phyloP scores from a whole-genome alignment of 2,329 filamentous ascomycete species.

The Colletotrichum lindemuthianum region DNA sequence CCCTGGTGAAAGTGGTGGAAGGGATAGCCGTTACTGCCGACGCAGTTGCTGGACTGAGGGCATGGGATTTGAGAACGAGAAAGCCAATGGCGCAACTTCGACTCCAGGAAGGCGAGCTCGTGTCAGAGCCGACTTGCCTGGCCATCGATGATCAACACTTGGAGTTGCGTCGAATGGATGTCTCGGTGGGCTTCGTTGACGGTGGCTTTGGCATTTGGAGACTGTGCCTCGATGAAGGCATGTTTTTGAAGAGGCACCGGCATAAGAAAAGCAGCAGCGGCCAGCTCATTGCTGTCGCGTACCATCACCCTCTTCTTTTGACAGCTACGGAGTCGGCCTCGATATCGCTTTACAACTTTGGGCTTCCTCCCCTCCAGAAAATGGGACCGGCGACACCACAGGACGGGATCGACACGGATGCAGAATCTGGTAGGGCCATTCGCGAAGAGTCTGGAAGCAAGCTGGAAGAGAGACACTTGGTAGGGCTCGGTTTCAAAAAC shows the following conservation, averaged over 20 bases:
- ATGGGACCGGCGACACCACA: neutral
- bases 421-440: conserved; percentile 17
- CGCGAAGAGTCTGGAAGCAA: conserved; percentile 22
- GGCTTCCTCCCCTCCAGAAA: conserved; percentile 34
- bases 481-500: neutral
- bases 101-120: conserved; percentile 43
- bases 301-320: conserved; percentile 78
- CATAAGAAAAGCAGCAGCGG: conserved; percentile 72
- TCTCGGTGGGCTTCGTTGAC: conserved; percentile 76
- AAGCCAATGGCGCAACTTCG: conserved; percentile 63
- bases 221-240: conserved; percentile 57
- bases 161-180: conserved; percentile 59
- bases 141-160: conserved; percentile 67
- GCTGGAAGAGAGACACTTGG: neutral
- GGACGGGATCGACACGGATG: neutral
- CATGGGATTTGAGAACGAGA: conserved; percentile 78
- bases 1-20: conserved; percentile 81
- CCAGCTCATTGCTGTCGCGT: conserved; percentile 75
- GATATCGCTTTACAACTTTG: conserved; percentile 80
- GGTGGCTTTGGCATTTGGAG: conserved; percentile 78
- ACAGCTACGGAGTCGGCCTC: conserved; percentile 80
- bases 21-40: conserved; percentile 84
- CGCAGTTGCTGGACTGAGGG: conserved; percentile 73
- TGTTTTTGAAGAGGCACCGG: conserved; percentile 62
- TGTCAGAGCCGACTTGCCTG: conserved; percentile 67